Percentiles rank a stretch among this genome's conserved stretches.
Conservation (phyloP, 176 grass and related monocot species). For the Luzula sylvatica region DNA sequence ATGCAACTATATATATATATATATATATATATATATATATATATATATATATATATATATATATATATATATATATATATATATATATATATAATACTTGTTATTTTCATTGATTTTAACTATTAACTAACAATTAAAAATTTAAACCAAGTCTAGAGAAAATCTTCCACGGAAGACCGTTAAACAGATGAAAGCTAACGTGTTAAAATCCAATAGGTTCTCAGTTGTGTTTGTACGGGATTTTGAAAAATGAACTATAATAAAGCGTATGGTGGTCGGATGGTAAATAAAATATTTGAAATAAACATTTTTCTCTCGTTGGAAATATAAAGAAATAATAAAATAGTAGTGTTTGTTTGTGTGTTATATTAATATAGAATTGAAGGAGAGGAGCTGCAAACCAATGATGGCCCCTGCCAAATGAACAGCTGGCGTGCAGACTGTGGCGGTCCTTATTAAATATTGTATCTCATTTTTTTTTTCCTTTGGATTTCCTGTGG, state of each 20-base stretch:
- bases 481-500: too few species aligned
- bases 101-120: not conserved
- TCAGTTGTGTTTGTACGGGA: not conserved
- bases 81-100: too few species aligned
- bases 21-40: not conserved
- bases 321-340: not conserved
- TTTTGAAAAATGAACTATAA: not conserved
- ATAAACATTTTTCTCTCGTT: not conserved
- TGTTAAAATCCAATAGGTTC: not conserved
- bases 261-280: slow-evolving; percentile 6
- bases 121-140: not conserved
- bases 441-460: too few species aligned
- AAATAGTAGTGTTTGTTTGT: not conserved
- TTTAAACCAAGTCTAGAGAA: not conserved
- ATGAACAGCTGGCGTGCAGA: too few species aligned
- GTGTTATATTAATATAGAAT: too few species aligned
- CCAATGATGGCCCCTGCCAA: too few species aligned
- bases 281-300: not conserved
- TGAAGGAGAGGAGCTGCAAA: too few species aligned
- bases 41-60: too few species aligned
- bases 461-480: too few species aligned
- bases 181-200: not conserved
- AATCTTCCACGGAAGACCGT: not conserved
- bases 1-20: too few species aligned
- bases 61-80: too few species aligned